Conservation (phyloP, 2,329 filamentous ascomycete species). For the Diaporthe capsici region DNA sequence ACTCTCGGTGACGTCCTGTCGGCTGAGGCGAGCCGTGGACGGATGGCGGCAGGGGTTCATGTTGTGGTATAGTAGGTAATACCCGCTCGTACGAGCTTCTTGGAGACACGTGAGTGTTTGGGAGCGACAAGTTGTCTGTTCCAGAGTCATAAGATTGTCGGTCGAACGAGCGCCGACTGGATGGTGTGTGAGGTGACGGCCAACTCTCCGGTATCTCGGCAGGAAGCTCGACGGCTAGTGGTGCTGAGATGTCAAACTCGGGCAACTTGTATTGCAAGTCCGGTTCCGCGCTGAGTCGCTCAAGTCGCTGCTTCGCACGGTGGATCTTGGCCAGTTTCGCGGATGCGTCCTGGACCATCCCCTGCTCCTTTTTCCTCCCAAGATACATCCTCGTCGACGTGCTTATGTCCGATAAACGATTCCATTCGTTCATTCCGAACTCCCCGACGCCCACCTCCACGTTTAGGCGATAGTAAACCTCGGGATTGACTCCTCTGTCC, state of each 20-base stretch:
- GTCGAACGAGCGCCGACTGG: conserved; percentile 54
- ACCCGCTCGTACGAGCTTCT: conserved; percentile 65
- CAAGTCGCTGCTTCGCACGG: conserved; percentile 79
- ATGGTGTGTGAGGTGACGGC: conserved; percentile 54
- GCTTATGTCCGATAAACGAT: conserved; percentile 93
- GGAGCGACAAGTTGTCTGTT: conserved; percentile 63
- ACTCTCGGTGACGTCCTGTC: conserved; percentile 49
- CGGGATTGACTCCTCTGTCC: conserved; percentile 83
- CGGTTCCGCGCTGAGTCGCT: conserved; percentile 61
- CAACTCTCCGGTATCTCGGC: conserved; percentile 64
- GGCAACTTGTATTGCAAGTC: conserved; percentile 59
- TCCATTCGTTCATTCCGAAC: conserved; percentile 99
- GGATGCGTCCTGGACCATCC: conserved; percentile 82
- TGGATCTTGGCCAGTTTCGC: conserved; percentile 88
- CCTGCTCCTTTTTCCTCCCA: conserved; percentile 78
- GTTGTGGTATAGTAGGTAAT: conserved; percentile 50
- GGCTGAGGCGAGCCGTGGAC: conserved; percentile 49
- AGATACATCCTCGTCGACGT: conserved; percentile 91
- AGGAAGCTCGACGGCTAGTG: conserved; percentile 71
- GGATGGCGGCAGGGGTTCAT: conserved; percentile 45
- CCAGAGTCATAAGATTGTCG: conserved; percentile 70
- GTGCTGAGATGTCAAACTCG: conserved; percentile 55
- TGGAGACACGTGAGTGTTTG: conserved; percentile 60
- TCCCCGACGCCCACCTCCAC: conserved; percentile 96
- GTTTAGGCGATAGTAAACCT: conserved; percentile 97